These are phyloP conservation scores for Triticum urartu DNA, from an alignment of 176 grass and related monocot species.

Conservation along the genomic window DNA sequence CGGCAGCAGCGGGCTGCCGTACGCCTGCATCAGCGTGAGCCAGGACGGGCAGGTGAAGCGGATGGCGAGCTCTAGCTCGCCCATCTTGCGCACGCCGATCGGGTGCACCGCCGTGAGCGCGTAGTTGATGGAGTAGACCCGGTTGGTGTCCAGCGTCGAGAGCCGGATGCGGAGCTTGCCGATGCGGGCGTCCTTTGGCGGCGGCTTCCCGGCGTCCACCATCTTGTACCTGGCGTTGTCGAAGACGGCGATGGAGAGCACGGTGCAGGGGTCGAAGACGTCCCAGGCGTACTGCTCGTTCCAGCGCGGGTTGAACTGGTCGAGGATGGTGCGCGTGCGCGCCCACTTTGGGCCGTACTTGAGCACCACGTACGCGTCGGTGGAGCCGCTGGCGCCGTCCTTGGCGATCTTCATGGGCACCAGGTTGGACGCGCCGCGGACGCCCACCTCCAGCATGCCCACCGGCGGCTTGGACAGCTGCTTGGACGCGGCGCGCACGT, in stretches of 20 bases:
- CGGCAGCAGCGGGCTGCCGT: constrained; percentile 76
- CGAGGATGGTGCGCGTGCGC: constrained; percentile 85
- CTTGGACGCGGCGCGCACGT: constrained; percentile 93
- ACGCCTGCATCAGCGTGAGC: constrained; percentile 82
- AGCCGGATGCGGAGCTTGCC: constrained; percentile 91
- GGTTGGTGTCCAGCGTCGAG: constrained; percentile 85
- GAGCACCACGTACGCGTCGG: constrained; percentile 90
- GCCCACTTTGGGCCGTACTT: constrained; percentile 98
- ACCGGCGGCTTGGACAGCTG: constrained; percentile 94
- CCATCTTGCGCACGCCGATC: constrained; percentile 90
- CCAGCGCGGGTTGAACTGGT: constrained; percentile 98
- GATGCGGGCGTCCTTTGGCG: constrained; percentile 71
- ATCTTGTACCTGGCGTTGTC: constrained; percentile 86
- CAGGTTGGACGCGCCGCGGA: constrained; percentile 79
- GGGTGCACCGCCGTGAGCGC: constrained; percentile 75
- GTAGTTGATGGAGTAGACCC: constrained; percentile 66
- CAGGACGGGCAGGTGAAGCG: constrained; percentile 92
- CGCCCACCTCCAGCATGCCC: constrained; percentile 85
- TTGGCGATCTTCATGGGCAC: constrained; percentile 92
- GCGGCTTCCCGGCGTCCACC: too few relatives aligned
- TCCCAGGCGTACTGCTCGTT: constrained; percentile 99
- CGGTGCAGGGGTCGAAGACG: constrained; percentile 97
- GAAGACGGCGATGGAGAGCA: constrained; percentile 93
- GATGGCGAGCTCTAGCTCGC: constrained; percentile 89
- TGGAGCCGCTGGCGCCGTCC: constrained; percentile 77